Conservation (phyloP, 495 filamentous ascomycete genomes). For the Astrothelium subdiscretum region DNA sequence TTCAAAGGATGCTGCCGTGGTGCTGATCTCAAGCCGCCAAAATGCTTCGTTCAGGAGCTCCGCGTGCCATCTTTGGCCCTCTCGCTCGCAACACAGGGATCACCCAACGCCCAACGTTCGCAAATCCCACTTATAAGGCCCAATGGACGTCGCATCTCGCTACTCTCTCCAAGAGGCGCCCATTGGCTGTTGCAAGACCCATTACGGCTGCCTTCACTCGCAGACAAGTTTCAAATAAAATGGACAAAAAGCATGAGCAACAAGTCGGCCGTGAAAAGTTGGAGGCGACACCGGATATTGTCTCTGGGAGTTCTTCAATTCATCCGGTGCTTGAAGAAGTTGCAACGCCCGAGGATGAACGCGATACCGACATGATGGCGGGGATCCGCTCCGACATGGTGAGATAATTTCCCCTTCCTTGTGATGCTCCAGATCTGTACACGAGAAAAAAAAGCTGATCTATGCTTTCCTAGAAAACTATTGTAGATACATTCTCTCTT, state of each 20-base stretch:
- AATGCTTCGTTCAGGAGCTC: slow-evolving; percentile 28
- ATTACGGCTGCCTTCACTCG: slow-evolving; percentile 16
- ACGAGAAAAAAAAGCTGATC: slow-evolving; percentile 1
- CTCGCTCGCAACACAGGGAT: slow-evolving; percentile 4
- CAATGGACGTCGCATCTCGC: slow-evolving; percentile 15
- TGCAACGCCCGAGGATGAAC: slow-evolving; percentile 17
- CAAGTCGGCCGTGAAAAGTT: slow-evolving; percentile 39
- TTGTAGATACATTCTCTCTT: slow-evolving; percentile 82
- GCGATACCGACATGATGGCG: slow-evolving; percentile 46
- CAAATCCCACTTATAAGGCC: slow-evolving; percentile 8
- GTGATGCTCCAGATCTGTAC: neutral
- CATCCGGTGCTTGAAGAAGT: slow-evolving; percentile 43
- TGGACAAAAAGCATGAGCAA: slow-evolving; percentile 43
- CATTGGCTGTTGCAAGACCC: slow-evolving; percentile 9
- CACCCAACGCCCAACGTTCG: slow-evolving; percentile 10
- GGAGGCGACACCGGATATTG: slow-evolving; percentile 42
- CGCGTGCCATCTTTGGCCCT: slow-evolving; percentile 21
- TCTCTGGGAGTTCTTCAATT: slow-evolving; percentile 44
- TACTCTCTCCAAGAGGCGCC: slow-evolving; percentile 10
- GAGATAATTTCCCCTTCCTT: slow-evolving; percentile 22
- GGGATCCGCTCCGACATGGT: slow-evolving; percentile 67
- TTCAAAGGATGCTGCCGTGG: neutral
- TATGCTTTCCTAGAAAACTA: slow-evolving; percentile 45
- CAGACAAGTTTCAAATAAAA: slow-evolving; percentile 22
- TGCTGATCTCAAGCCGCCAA: neutral